A percentile compares a stretch with the other conserved stretches of the same genome.
Conservation (phyloP, 1,139 yeast genomes). For the Kurtzmaniella natalensis region DNA sequence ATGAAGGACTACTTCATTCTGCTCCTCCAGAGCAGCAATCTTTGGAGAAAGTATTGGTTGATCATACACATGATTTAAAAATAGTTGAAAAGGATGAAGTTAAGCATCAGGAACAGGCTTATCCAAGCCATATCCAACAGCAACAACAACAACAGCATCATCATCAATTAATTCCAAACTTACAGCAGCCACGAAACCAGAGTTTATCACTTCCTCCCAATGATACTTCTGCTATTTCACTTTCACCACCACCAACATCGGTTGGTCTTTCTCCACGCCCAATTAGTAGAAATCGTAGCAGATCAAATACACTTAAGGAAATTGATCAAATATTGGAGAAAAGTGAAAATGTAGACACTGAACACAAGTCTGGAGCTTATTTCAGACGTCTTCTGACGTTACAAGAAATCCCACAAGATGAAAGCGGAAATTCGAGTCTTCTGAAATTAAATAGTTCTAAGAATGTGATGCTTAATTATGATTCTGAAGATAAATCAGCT, state of each 20-base stretch:
- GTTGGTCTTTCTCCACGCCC: slow-evolving; percentile 10
- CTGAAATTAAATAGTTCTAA: background rate
- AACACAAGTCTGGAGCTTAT: slow-evolving; percentile 59
- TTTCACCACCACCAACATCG: background rate
- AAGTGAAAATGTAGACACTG: slow-evolving; percentile 38
- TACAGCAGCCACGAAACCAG: background rate
- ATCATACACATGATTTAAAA: background rate
- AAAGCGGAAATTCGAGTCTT: slow-evolving; percentile 10
- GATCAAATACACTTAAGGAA: slow-evolving; percentile 39
- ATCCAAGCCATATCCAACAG: slow-evolving; percentile 5
- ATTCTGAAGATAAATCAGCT: slow-evolving; percentile 4
- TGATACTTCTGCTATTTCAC: slow-evolving; percentile 3
- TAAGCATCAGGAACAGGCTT: slow-evolving; percentile 1
- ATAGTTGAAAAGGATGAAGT: background rate
- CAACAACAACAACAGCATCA: background rate
- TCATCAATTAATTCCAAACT: background rate
- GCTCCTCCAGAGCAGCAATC: background rate
- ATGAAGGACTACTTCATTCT: background rate
- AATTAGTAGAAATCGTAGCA: slow-evolving; percentile 20
- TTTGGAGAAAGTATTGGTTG: background rate
- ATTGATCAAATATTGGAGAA: slow-evolving; percentile 38
- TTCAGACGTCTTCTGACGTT: slow-evolving; percentile 67
- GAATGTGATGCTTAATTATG: background rate
- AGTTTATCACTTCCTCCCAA: slow-evolving; percentile 10
- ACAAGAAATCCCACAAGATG: slow-evolving; percentile 52